Evolutionary conservation across 495 filamentous ascomycete species (phyloP).

Genomic region (Neurospora discreta): DNA sequence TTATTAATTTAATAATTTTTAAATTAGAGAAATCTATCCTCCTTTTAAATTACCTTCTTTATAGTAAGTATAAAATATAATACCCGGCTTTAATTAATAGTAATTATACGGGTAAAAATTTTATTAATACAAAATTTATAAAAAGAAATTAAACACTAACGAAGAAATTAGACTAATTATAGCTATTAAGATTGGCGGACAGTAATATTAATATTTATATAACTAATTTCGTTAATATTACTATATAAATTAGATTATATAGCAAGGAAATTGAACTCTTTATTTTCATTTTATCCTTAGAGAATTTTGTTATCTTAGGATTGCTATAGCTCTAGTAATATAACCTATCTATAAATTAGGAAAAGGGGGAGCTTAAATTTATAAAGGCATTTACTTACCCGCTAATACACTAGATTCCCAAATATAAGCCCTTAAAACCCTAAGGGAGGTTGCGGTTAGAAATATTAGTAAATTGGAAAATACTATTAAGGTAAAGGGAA

Average conservation of each 20-base stretch:
- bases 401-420: no score
- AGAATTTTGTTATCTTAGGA: not conserved
- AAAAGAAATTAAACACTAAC: not conserved
- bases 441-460: no score
- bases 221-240: not conserved
- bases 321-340: no score
- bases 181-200: rapidly evolving
- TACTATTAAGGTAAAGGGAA: no score
- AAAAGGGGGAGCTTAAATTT: no score
- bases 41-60: not conserved
- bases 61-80: not conserved
- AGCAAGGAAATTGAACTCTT: not conserved
- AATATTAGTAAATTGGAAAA: no score
- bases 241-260: not conserved
- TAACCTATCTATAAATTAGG: no score
- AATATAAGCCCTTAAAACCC: no score
- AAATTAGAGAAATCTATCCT: not conserved
- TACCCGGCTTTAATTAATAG: not conserved
- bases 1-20: not conserved
- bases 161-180: rapidly evolving
- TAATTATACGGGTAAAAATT: not conserved
- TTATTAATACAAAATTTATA: not conserved
- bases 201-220: not conserved
- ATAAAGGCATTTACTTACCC: no score
- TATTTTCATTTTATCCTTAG: not conserved